Base-by-base conservation (phyloP, 1,139 yeast species). In the Protomyces gravidus region DNA sequence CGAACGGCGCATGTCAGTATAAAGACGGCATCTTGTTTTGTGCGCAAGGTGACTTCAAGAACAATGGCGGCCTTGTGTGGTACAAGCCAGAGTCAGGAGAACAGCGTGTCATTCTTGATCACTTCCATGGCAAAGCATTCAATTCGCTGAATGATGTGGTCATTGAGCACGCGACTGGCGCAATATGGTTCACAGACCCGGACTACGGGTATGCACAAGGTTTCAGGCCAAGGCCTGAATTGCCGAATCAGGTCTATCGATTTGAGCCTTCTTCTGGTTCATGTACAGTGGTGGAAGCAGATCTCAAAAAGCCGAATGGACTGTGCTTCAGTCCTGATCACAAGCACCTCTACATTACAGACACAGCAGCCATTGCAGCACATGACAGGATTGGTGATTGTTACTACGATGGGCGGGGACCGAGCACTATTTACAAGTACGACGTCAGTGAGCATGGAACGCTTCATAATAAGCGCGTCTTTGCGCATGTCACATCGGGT, bases 401-500 rank as follows among this genome's bases (percentile, higher is more conserved):
- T 33, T 50, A 51, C 28, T 46, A 40, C 26, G 39, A 61, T 32
- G 25, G 23, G 13, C 55, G 52, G 23, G 30, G 36, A 26, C 63
- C 55, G 15, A 52, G 61, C 13, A 59, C 63, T 15, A 62, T 62
- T 19, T 62, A 62, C 47, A 61, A 49, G 15, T 62, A 51, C 49
- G 63, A 58, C 39, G 64, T 62, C 21, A 45, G 51, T 21, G 15
- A 25, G 3, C 28, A 59, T 2, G 36, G 23, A 32, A 23, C 26
- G 17, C 17, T 46, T 39, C 28, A 21, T 13, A 59, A 49, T 30
- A 32, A 48, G 9, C 48, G 55, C 3, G 13, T 32, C 15, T 42
- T 48, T 19, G 61, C 60, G 28, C 13, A 45, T 39, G 15, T 67
- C 15, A 68, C 65, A 50, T 48, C 63, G 27, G 70, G 67, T 3